A percentile compares a stretch with the other conserved stretches of the same genome.
Conservation (phyloP, 2,329 filamentous ascomycete species). For the Geosmithia flava region DNA sequence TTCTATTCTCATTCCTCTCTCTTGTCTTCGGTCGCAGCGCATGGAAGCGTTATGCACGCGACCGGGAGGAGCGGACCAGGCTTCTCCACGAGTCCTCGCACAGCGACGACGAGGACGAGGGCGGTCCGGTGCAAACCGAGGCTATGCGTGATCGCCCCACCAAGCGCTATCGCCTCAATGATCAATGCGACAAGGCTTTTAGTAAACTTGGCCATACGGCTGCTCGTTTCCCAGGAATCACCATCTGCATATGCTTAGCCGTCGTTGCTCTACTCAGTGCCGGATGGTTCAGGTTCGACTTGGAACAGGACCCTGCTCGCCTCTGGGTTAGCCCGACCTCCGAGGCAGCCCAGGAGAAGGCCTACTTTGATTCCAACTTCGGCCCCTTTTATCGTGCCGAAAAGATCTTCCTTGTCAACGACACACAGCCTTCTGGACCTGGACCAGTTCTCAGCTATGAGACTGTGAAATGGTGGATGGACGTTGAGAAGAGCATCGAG, state of each 20-base stretch:
- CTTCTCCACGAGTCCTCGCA: slow-evolving; percentile 73
- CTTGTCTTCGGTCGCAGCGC: slow-evolving; percentile 63
- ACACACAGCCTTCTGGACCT: slow-evolving; percentile 49
- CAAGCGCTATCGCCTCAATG: slow-evolving; percentile 73
- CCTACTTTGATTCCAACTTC: slow-evolving; percentile 86
- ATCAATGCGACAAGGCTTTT: slow-evolving; percentile 69
- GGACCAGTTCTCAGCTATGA: slow-evolving; percentile 80
- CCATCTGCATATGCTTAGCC: slow-evolving; percentile 64
- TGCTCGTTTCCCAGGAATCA: slow-evolving; percentile 73
- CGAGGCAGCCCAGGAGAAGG: slow-evolving; percentile 80
- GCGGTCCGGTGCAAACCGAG: slow-evolving; percentile 59
- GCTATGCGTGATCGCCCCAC: slow-evolving; percentile 70
- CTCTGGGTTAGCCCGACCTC: slow-evolving; percentile 97
- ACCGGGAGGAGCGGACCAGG: slow-evolving; percentile 71
- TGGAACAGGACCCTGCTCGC: slow-evolving; percentile 81
- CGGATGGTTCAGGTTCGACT: slow-evolving; percentile 79
- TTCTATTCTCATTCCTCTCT: slow-evolving; percentile 54
- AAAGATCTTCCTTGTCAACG: slow-evolving; percentile 88
- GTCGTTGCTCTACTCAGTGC: slow-evolving; percentile 69
- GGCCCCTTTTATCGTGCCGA: slow-evolving; percentile 93
- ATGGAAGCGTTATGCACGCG: slow-evolving; percentile 60
- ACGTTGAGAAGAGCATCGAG: slow-evolving; percentile 67
- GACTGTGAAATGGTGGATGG: slow-evolving; percentile 87
- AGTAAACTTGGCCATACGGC: slow-evolving; percentile 68
- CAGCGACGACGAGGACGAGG: slow-evolving; percentile 91